Percentiles rank a stretch among this genome's conserved stretches.
These are phyloP conservation scores for Hansenula anomala DNA, from an alignment of 1,139 yeast species.

Conservation along the genomic window DNA sequence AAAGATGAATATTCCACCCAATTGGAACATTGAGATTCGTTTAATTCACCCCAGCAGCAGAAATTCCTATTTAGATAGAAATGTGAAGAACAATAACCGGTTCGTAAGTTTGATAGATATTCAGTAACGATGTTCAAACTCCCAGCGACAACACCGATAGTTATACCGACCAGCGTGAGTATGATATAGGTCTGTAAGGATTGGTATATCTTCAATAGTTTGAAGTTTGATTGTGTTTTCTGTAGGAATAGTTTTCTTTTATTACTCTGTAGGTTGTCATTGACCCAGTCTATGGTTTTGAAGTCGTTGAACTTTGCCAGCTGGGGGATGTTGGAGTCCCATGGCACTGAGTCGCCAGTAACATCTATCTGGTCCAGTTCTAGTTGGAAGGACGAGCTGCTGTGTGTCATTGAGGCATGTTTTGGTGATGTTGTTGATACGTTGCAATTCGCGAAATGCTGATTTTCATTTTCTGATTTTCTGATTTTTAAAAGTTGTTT, in stretches of 20 bases:
- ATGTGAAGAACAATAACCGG: conserved; percentile 70
- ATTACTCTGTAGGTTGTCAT: conserved; percentile 40
- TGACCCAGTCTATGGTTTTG: conserved; percentile 79
- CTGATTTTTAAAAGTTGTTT: too few relatives aligned
- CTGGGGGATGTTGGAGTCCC: not conserved
- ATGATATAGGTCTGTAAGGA: conserved; percentile 61
- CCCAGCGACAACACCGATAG: conserved; percentile 82
- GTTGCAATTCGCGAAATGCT: too few relatives aligned
- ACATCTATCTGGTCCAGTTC: not conserved
- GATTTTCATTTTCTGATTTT: too few relatives aligned
- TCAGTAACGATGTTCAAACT: conserved; percentile 76
- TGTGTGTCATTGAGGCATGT: not conserved
- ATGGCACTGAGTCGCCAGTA: not conserved
- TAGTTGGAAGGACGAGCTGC: too few relatives aligned
- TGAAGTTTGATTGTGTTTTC: conserved; percentile 3
- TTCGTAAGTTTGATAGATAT: conserved; percentile 73
- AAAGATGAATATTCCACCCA: conserved; percentile 56
- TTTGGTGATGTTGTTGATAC: too few relatives aligned
- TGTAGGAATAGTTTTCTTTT: conserved; percentile 8
- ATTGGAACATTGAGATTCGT: conserved; percentile 37
- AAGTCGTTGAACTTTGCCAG: conserved; percentile 45
- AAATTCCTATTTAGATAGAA: conserved; percentile 70
- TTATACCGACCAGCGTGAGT: conserved; percentile 66
- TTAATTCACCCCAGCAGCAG: conserved; percentile 70
- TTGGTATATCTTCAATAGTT: conserved; percentile 7